Conservation (phyloP, 768 basidiomycete species). For the Xerocomellus intermedius region DNA sequence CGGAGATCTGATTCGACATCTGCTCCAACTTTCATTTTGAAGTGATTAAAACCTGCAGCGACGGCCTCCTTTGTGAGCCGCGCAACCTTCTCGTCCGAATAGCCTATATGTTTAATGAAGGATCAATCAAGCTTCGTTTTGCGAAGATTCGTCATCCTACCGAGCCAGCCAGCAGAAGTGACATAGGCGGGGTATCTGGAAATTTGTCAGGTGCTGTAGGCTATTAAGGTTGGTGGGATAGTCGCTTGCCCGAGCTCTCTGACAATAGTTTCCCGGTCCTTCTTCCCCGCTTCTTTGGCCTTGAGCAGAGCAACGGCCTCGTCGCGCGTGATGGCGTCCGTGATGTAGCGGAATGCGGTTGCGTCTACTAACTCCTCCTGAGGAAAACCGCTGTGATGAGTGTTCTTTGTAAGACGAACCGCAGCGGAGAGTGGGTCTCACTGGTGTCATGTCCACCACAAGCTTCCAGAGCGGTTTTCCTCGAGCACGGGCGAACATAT, state of each 20-base stretch:
- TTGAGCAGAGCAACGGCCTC: constrained; percentile 85
- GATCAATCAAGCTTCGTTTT: constrained; percentile 8
- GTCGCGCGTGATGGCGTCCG: constrained; percentile 88
- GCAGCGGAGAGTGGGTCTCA: constrained; percentile 22
- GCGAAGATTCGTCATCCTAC: constrained; percentile 30
- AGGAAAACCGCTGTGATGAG: background rate
- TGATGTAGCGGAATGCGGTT: constrained; percentile 84
- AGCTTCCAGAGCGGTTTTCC: constrained; percentile 94
- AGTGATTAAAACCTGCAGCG: constrained; percentile 90
- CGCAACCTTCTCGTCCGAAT: constrained; percentile 89
- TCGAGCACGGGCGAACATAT: constrained; percentile 79
- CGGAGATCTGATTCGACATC: constrained; percentile 79
- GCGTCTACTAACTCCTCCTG: constrained; percentile 79
- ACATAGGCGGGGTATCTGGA: constrained; percentile 89
- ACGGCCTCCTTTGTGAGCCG: constrained; percentile 86
- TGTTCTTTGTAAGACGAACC: background rate
- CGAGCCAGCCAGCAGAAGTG: constrained; percentile 91
- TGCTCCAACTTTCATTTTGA: constrained; percentile 98
- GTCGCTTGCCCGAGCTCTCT: constrained; percentile 56
- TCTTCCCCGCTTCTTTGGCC: constrained; percentile 72
- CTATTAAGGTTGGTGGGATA: background rate
- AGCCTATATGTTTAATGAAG: constrained; percentile 45
- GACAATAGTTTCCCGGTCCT: constrained; percentile 74
- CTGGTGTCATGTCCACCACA: constrained; percentile 85
- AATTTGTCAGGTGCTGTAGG: background rate